These are phyloP conservation scores for Nemania sp. DNA, from an alignment of 2,329 filamentous ascomycete species.

Conservation along the genomic window DNA sequence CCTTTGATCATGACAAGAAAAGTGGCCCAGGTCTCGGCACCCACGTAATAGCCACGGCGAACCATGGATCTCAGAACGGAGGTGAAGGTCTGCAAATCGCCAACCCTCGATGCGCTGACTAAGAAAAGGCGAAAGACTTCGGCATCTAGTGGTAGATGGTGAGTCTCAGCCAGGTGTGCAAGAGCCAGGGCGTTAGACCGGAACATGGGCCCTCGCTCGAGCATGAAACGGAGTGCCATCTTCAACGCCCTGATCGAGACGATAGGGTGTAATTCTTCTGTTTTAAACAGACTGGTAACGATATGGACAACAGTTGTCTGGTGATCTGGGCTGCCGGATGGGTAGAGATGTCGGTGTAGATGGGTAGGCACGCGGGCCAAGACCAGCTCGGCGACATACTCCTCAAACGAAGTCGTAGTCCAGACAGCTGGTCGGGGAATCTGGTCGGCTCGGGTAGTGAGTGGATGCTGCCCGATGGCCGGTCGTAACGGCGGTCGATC, in stretches of 20 bases:
- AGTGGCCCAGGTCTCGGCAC: slow-evolving; percentile 33
- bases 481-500: not conserved
- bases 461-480: slow-evolving; percentile 17
- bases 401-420: slow-evolving; percentile 36
- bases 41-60: slow-evolving; percentile 29
- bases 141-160: slow-evolving; percentile 33
- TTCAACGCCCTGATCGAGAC: slow-evolving; percentile 36
- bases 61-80: slow-evolving; percentile 35
- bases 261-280: slow-evolving; percentile 25
- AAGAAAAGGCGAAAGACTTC: slow-evolving; percentile 35
- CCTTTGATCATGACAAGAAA: slow-evolving; percentile 46
- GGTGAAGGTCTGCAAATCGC: slow-evolving; percentile 35
- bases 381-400: slow-evolving; percentile 36
- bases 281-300: slow-evolving; percentile 33
- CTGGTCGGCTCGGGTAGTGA: slow-evolving; percentile 32
- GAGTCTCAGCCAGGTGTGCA: slow-evolving; percentile 28
- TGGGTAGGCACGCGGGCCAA: slow-evolving; percentile 32
- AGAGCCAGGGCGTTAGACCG: slow-evolving; percentile 31
- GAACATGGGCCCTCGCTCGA: slow-evolving; percentile 27
- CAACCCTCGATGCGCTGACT: slow-evolving; percentile 28
- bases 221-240: slow-evolving; percentile 35
- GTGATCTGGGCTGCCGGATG: slow-evolving; percentile 27
- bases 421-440: slow-evolving; percentile 33
- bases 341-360: slow-evolving; percentile 32
- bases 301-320: slow-evolving; percentile 35